Percentiles rank a stretch among this genome's conserved stretches.
Evolutionary conservation across 179 eudicot species (phyloP).

Genomic region (Patellifolia procumbens): DNA sequence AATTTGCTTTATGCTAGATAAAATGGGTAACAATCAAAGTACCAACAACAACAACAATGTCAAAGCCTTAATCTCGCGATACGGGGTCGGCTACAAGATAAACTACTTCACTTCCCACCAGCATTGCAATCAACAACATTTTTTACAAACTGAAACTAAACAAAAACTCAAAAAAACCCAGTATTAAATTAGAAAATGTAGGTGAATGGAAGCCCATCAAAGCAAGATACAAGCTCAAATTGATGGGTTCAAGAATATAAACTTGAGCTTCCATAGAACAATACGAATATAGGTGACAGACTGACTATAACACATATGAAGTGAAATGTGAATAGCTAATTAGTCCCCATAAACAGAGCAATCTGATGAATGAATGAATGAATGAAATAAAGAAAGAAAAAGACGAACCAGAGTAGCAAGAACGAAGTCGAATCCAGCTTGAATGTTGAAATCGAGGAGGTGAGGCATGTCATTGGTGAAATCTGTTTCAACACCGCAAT

Average conservation of each 20-base stretch:
- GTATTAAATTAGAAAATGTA: slow-evolving; percentile 14
- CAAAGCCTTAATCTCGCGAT: no score
- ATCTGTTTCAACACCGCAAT: slow-evolving; percentile 92
- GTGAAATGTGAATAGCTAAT: slow-evolving; percentile 46
- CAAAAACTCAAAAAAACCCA: neutral
- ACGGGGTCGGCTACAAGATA: no score
- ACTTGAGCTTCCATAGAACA: slow-evolving; percentile 7
- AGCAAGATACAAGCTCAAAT: slow-evolving; percentile 7
- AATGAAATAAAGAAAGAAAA: neutral
- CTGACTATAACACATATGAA: slow-evolving; percentile 38
- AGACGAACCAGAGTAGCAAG: slow-evolving; percentile 69
- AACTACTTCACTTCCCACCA: no score
- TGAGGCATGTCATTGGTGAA: slow-evolving; percentile 81
- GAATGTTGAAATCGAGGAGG: slow-evolving; percentile 62
- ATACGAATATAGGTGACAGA: slow-evolving; percentile 41
- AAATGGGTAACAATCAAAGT: no score
- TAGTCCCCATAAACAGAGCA: no score
- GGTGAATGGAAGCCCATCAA: slow-evolving; percentile 25
- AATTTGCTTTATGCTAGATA: no score
- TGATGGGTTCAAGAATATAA: neutral
- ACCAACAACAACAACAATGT: no score
- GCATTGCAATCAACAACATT: no score
- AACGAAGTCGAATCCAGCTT: slow-evolving; percentile 86
- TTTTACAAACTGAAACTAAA: neutral
- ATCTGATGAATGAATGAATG: no score